These are phyloP conservation scores for Capronia coronata DNA, from an alignment of 2,329 filamentous ascomycete genomes.

Conservation along the genomic window DNA sequence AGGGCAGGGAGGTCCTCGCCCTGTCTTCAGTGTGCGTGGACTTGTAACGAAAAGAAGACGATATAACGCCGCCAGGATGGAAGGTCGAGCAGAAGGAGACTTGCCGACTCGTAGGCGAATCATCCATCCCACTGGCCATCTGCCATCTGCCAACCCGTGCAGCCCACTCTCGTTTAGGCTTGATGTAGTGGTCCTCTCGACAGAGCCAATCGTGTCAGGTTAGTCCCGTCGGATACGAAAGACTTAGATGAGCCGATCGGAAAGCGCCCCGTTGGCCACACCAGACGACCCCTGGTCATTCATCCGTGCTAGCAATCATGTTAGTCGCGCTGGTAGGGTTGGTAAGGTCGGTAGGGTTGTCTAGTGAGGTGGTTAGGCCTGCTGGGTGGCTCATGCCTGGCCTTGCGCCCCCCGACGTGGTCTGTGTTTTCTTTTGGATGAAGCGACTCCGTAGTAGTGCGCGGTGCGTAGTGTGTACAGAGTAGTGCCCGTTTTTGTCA, in stretches of 20 bases:
- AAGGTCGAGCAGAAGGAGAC: neutral
- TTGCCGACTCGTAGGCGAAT: neutral
- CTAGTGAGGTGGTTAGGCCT: neutral
- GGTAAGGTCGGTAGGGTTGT: no score
- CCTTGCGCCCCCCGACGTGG: neutral
- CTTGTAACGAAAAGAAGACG: neutral
- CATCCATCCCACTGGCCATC: neutral
- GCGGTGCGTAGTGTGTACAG: no score
- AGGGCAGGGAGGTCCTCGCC: no score
- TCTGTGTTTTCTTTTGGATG: neutral
- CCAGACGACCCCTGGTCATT: neutral
- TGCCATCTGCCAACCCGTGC: no score
- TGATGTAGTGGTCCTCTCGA: no score
- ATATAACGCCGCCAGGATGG: neutral
- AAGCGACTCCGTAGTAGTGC: neutral
- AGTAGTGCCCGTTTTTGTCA: neutral
- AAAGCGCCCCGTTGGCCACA: neutral
- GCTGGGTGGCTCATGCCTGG: neutral
- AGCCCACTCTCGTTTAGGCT: no score
- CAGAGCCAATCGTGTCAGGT: neutral
- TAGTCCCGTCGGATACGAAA: neutral
- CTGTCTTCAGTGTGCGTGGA: neutral
- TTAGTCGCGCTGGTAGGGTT: neutral
- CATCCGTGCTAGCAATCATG: neutral
- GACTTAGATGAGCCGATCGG: conserved; percentile 4